Evolutionary conservation across 192 early-diverging fungal genomes (phyloP).

Genomic region (Backusella westeae): DNA sequence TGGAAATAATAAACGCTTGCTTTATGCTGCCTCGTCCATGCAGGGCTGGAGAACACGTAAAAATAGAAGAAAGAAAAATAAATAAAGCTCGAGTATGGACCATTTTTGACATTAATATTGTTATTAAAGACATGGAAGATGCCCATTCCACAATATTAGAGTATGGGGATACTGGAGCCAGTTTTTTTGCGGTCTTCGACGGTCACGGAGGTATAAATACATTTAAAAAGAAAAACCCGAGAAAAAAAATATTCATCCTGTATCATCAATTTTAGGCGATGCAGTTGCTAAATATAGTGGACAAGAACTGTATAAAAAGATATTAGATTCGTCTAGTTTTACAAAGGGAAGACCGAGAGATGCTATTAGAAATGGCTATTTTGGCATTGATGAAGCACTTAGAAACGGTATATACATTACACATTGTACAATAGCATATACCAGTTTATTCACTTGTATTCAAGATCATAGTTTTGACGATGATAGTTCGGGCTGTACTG

Average conservation of each 20-base stretch:
- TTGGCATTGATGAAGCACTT: constrained; percentile 77
- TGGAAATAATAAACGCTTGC: constrained; percentile 74
- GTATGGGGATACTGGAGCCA: constrained; percentile 58
- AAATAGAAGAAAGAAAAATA: constrained; percentile 26
- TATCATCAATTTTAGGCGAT: constrained; percentile 41
- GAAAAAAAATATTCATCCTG: background rate
- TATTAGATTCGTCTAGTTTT: constrained; percentile 66
- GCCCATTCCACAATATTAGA: constrained; percentile 87
- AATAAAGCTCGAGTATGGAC: background rate
- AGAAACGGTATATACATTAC: constrained; percentile 52
- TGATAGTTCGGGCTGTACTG: constrained; percentile 92
- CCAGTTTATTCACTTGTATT: background rate
- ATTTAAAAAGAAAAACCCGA: background rate
- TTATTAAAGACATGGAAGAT: constrained; percentile 86
- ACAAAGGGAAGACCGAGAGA: constrained; percentile 56
- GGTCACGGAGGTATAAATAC: constrained; percentile 83
- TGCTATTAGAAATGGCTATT: constrained; percentile 86
- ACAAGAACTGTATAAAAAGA: constrained; percentile 66
- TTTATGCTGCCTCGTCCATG: constrained; percentile 89
- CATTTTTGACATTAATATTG: background rate
- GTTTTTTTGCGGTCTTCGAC: constrained; percentile 96
- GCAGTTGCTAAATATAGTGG: constrained; percentile 86
- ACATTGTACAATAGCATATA: background rate
- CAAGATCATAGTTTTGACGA: constrained; percentile 43
- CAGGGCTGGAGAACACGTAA: constrained; percentile 96